Evolutionary conservation across 352 stramenopile genomes (phyloP).

Genomic region (Phytophthora gonapodyides): DNA sequence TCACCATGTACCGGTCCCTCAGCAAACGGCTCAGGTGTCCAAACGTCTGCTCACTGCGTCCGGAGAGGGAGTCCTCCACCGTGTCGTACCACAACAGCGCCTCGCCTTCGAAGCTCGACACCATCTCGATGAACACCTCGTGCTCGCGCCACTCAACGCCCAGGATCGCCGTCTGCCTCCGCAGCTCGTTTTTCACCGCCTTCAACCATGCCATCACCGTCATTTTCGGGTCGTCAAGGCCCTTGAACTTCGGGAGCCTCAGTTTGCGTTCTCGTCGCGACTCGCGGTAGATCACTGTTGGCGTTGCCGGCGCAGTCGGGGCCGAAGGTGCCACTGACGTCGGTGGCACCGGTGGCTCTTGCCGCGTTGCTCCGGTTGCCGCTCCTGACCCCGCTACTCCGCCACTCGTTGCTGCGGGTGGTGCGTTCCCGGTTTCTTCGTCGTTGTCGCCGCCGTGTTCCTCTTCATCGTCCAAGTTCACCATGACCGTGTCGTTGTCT

Average conservation of each 20-base stretch:
- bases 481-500: background rate
- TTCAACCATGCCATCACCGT: conserved; percentile 5
- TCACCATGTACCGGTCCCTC: conserved; percentile 9
- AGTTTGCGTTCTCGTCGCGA: background rate
- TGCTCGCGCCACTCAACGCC: background rate
- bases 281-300: background rate
- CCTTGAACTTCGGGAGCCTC: background rate
- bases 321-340: background rate
- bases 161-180: background rate
- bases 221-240: background rate
- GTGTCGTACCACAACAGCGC: conserved; percentile 6
- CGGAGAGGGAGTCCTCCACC: background rate
- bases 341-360: background rate
- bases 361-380: too few species aligned
- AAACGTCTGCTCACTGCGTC: conserved; percentile 4
- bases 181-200: conserved; percentile 2
- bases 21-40: background rate
- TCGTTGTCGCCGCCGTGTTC: too few species aligned
- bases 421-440: too few species aligned
- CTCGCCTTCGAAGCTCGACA: conserved; percentile 5
- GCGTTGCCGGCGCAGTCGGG: too few species aligned
- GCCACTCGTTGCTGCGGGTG: too few species aligned
- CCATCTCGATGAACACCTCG: conserved; percentile 10
- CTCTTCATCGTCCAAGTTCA: too few species aligned
- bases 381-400: too few species aligned